Evolutionary conservation across 208 protist species (phyloP), one percentile per base, ranked within the genome.

Genomic region (Leishmania aethiopica): DNA sequence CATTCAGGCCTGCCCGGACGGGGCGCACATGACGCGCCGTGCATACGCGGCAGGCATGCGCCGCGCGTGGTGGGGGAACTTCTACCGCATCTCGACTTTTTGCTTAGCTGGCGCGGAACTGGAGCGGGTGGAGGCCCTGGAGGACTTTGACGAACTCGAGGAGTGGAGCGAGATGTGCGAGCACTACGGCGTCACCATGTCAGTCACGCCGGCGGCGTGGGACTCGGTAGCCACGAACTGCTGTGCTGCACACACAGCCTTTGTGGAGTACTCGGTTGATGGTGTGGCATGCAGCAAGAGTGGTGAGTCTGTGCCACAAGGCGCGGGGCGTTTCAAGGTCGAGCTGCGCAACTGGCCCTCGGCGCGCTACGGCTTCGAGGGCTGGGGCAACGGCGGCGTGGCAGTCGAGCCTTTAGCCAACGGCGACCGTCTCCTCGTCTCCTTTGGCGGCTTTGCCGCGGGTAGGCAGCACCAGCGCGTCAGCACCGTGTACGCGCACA

Each of bases 151-250:
- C 80, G 95, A 98, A 81, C 35, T 85, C 2, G 95, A 98, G 80
- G 94, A 97, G 81, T 98, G 94, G 92, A 87, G 84, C 66, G 95
- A 98, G 82, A 98, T 97, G 94, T 98, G 95, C 80, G 93, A 96
- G 76, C 95, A 98, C 83, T 98, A 98, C 84, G 94, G 94, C 80
- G 91, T 98, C 78, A 96, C 92, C 13, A 83, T 98, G 77, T 89
- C 91, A 4, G 37, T 78, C 1, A 96, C 92, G 17, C 79, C 67
- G 0, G 49, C 45, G 6, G 53, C 62, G 79, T 88, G 81, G 79
- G 51, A 55, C 53, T 78, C 75, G 10, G 76, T 83, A 40, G 69
- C 32, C 1, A 57, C 67, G 8, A n/a, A 25, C 10, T 80, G 84
- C 71, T 84, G 83, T 67, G 45, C 60, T 40, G 77, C 45, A 3